Evolutionary conservation across 2,329 filamentous ascomycete genomes (phyloP), one percentile per base, ranked within the genome.

Genomic region (Phyllosticta citribraziliensis): DNA sequence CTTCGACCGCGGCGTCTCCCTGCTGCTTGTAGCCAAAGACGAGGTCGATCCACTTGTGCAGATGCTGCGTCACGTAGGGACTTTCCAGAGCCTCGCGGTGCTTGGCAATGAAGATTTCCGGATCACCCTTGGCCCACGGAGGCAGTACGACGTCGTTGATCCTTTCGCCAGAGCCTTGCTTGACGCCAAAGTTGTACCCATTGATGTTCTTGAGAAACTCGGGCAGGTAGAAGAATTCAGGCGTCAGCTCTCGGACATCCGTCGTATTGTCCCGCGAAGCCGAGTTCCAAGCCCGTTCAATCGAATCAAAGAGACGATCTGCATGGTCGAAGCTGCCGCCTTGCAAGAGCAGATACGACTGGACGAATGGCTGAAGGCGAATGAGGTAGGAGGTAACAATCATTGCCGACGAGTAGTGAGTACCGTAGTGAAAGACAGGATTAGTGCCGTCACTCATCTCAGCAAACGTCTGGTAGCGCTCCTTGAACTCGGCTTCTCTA

Each of bases 351-450:
- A 97, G 84, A 70, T 96, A 97, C 0, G 94, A 96, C 67, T 97
- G 91, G 24, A 97, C 93, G 71, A 97, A 99, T 0, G 94, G 94
- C 57, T 96, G 93, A 17, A 99, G 80, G 19, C 94, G 88, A 68
- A 99, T 97, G 51, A 99, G 82, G 69, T 97, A 99, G 0, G 92
- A 97, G 12, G 91, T 91, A 6, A 99, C 94, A 63, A 96, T 97
- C 94, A 97, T 99, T 8, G 94, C 94, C 2, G 94, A 97, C 1
- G 94, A 97, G 73, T 99, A 99, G 72, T 99, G 95, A 0, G 95
- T 99, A 19, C 94, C 94, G 67, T 97, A 99, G 71, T 99, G 94
- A 72, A 97, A 99, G 0, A 94, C 89, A 0, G 89, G 87, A 54
- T 82, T 80, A 61, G 80, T 81, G 52, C 79, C 76, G 65, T 96